Evolutionary conservation across 2,329 filamentous ascomycete genomes (phyloP), one percentile per base, ranked within the genome.

Genomic region (Rachicladosporium sp.): DNA sequence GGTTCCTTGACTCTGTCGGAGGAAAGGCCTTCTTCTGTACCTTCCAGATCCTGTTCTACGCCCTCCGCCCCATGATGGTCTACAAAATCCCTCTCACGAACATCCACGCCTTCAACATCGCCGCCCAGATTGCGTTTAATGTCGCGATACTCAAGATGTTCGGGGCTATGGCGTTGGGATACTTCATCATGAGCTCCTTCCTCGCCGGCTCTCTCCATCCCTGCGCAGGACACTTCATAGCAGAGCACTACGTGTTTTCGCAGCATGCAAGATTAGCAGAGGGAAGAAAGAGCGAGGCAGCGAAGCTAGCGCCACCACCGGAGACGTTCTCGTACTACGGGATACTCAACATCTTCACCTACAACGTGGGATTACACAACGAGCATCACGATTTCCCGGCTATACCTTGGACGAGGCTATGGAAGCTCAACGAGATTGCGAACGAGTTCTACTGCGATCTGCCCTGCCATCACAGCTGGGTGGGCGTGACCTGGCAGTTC

Each of bases 21-120:
- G 91, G 91, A 61, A 98, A 98, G 67, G 81, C 91, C 50, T 98
- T 98, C 70, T 98, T 98, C 74, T 89, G 83, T 68, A 98, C 91
- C 50, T 98, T 95, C 68, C 91, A 98, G 66, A 95, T 98, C 62
- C 75, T 98, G 59, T 98, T 98, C 74, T 98, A 98, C 68, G 91
- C 91, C 54, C 65, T 98, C 37, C 84, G 91, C 10, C 91, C 91
- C 45, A 94, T 96, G 82, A 80, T 88, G 65, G 75, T 98, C 52
- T 94, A 94, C 73, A 76, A 78, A 52, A 73, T 96, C 4, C 85
- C 89, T 30, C 76, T 96, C 60, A 95, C 89, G 38, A 73, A 73
- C 56, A 77, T 95, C 42, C 88, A 95, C 64, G 71, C 78, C 43
- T 65, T 87, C 64, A 98, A 98, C 65, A 71, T 98, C 38, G 60